Conservation (phyloP, 2,329 filamentous ascomycete species). For the Fusarium sp. region DNA sequence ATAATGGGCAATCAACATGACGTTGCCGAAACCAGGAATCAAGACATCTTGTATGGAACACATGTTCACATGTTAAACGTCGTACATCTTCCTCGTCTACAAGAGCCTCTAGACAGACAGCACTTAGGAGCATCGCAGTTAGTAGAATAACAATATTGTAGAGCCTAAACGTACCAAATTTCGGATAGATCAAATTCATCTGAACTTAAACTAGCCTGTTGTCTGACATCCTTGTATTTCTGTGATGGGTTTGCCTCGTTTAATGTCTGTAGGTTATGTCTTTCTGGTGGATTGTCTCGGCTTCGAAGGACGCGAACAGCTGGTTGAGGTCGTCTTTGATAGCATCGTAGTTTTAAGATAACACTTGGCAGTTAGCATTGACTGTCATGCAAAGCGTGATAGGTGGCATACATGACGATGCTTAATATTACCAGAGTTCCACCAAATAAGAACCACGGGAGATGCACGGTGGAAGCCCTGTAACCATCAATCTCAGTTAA, state of each 20-base stretch:
- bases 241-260: neutral
- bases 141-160: accelerated
- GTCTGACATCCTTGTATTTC: neutral
- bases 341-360: neutral
- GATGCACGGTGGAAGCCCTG: slow-evolving; percentile 11
- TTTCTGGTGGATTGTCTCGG: neutral
- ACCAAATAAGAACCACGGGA: slow-evolving; percentile 27
- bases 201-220: neutral
- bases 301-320: neutral
- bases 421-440: slow-evolving; percentile 13
- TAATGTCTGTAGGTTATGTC: neutral
- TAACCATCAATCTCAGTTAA: neutral
- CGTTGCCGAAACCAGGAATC: neutral
- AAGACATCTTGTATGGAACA: slow-evolving; percentile 5
- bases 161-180: neutral
- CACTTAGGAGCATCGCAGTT: neutral
- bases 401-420: neutral
- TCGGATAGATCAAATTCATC: neutral
- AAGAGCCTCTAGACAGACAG: neutral
- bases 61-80: slow-evolving; percentile 4
- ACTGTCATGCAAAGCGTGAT: neutral
- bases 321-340: neutral
- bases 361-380: neutral
- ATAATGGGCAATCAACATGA: slow-evolving; percentile 6
- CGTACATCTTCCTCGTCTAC: neutral